Evolutionary conservation across 345 rosid genomes (phyloP).

Genomic region (Kernera saxatilis): DNA sequence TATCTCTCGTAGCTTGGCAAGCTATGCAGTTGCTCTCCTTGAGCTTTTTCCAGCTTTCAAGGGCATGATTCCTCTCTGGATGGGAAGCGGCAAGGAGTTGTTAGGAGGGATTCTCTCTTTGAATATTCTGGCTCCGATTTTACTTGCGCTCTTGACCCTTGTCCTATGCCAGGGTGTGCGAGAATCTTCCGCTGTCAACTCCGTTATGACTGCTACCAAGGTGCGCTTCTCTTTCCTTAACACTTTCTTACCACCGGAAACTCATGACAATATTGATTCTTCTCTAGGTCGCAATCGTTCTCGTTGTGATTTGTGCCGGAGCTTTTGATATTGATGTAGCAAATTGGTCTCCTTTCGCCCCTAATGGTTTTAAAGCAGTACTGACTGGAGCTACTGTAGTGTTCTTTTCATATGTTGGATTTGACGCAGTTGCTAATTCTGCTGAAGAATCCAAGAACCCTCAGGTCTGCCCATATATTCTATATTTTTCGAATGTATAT

Average conservation of each 20-base stretch:
- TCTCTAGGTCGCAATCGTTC: slow-evolving; percentile 74
- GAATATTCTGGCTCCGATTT: slow-evolving; percentile 69
- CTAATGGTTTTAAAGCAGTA: slow-evolving; percentile 66
- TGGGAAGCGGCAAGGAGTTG: slow-evolving; percentile 80
- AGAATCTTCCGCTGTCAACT: slow-evolving; percentile 74
- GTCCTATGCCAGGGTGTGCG: slow-evolving; percentile 72
- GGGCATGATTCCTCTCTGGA: slow-evolving; percentile 64
- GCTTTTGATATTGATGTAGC: slow-evolving; percentile 80
- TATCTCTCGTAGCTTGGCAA: slow-evolving; percentile 86
- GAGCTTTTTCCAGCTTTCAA: slow-evolving; percentile 69
- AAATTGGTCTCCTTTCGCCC: slow-evolving; percentile 95
- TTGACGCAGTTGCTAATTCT: slow-evolving; percentile 96
- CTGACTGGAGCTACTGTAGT: slow-evolving; percentile 91
- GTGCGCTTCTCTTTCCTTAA: slow-evolving; percentile 21
- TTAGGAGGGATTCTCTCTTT: slow-evolving; percentile 80
- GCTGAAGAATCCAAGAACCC: slow-evolving; percentile 93
- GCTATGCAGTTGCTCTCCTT: slow-evolving; percentile 63
- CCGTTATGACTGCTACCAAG: slow-evolving; percentile 79
- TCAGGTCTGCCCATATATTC: slow-evolving; percentile 44
- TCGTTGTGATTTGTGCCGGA: slow-evolving; percentile 69
- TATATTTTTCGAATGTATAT: background rate
- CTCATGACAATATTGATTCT: background rate
- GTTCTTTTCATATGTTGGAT: slow-evolving; percentile 96
- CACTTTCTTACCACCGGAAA: background rate
- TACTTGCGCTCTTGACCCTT: slow-evolving; percentile 64